Conservation (phyloP, 768 basidiomycete species). For the Phylloporus sp. region DNA sequence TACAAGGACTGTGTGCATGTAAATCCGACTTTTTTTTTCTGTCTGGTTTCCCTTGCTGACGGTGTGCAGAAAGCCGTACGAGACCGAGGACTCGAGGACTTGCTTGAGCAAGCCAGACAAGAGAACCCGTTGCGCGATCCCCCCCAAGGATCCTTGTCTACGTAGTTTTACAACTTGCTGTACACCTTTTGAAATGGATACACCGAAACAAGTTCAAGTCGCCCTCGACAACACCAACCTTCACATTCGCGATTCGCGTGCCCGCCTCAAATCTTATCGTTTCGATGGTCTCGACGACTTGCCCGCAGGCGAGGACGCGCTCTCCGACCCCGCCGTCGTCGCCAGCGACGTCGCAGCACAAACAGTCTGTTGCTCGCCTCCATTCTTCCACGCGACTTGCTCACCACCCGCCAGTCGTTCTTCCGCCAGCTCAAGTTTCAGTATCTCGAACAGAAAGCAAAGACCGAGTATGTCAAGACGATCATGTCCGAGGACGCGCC, state of each 20-base stretch:
- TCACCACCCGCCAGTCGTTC: slow-evolving; percentile 46
- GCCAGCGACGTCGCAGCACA: slow-evolving; percentile 57
- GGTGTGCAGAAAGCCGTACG: slow-evolving; percentile 74
- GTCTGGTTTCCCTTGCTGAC: background rate
- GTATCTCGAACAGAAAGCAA: slow-evolving; percentile 86
- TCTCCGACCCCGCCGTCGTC: slow-evolving; percentile 52
- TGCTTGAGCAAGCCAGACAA: slow-evolving; percentile 74
- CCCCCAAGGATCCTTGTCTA: too few species aligned
- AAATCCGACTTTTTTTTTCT: slow-evolving; percentile 21
- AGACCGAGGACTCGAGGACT: slow-evolving; percentile 66
- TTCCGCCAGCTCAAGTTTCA: slow-evolving; percentile 83
- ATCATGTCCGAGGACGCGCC: slow-evolving; percentile 86
- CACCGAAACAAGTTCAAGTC: slow-evolving; percentile 24
- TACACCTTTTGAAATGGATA: slow-evolving; percentile 19
- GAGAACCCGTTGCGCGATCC: slow-evolving; percentile 73
- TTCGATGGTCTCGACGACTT: slow-evolving; percentile 30
- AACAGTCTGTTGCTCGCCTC: slow-evolving; percentile 41
- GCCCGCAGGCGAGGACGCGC: slow-evolving; percentile 22
- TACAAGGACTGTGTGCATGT: slow-evolving; percentile 86
- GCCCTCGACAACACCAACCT: slow-evolving; percentile 23
- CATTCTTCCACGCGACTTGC: background rate
- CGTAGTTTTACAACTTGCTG: background rate
- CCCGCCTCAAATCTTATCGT: slow-evolving; percentile 21
- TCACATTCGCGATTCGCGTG: slow-evolving; percentile 20
- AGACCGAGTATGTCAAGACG: slow-evolving; percentile 80